Evolutionary conservation across 2,329 filamentous ascomycete genomes (phyloP).

Genomic region (Trichocomaceae sp.): DNA sequence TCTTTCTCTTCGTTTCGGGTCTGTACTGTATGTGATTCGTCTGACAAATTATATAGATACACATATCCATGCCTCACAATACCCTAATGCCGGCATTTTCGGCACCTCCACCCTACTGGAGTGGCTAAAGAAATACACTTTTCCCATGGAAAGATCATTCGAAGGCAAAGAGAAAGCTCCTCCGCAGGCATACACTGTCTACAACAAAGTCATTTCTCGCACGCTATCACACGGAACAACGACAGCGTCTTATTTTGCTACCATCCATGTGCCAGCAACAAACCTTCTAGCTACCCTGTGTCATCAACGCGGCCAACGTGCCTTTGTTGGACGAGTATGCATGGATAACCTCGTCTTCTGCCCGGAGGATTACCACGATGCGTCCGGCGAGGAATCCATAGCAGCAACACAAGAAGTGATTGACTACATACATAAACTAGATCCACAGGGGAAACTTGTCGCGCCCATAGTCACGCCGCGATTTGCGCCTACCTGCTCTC

Average conservation of each 20-base stretch:
- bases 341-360: constrained; percentile 68
- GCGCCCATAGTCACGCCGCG: constrained; percentile 71
- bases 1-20: neutral
- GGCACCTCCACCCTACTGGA: constrained; percentile 86
- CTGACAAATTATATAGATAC: constrained; percentile 58
- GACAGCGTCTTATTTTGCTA: constrained; percentile 90
- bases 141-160: constrained; percentile 80
- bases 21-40: neutral
- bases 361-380: constrained; percentile 75
- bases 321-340: constrained; percentile 87
- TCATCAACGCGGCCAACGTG: constrained; percentile 70
- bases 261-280: constrained; percentile 77
- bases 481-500: constrained; percentile 53
- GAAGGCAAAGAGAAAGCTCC: constrained; percentile 26
- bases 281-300: constrained; percentile 85
- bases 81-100: constrained; percentile 89
- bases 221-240: constrained; percentile 89
- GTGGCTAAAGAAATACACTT: constrained; percentile 93
- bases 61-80: constrained; percentile 91
- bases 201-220: constrained; percentile 68
- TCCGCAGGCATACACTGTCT: constrained; percentile 47
- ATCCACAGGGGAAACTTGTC: constrained; percentile 58
- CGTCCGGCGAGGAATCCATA: constrained; percentile 53
- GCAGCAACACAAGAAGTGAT: constrained; percentile 55
- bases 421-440: constrained; percentile 58